Base-by-base conservation (phyloP, 2,329 filamentous ascomycete genomes). In the Calonectria pseudoturangicola region DNA sequence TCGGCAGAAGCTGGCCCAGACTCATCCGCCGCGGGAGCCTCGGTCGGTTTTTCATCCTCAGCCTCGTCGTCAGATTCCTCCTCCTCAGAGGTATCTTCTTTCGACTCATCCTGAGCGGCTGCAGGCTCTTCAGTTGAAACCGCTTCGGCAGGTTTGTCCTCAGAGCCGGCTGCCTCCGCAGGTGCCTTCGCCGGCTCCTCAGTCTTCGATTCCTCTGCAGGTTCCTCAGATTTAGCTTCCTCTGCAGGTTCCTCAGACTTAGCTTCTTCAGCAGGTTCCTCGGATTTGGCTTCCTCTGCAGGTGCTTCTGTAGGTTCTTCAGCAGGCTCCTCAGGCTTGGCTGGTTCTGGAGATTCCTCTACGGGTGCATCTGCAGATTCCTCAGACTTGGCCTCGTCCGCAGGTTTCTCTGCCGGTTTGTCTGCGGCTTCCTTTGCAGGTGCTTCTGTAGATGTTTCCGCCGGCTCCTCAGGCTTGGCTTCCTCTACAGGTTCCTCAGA, bases 21-120 rank as follows among this genome's bases (percentile, higher is more conserved):
- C 18, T 56, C 18, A n/a, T 56, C 51, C 21, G 51, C 51, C n/a
- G 21, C 21, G 5, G 36, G 15, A 16, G 36, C 12, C 30, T 68
- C 69, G 5, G 27, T 54, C 8, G 56, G 10, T 43, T 47, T 63
- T n/a, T 56, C 45, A n/a, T 70, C 68, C 30, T 68, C 56, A 28
- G 45, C 30, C 25, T 73, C 36, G 47, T 27, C 30, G 9, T 70
- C 58, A 18, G 64, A 25, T n/a, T 69, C 65, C 21, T 39, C 27
- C 16, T 56, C 62, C 43, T 39, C 39, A 10, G 58, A n/a, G 27
- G 70, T 36, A 16, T 47, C 66, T 9, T 67, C 60, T 15, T 66
- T 36, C 16, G 27, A 18, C 21, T 71, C 48, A 18, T 73, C 71
- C n/a, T 70, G 51, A 30, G 36, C 39, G 21, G 41, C 36, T 12